Conservation (phyloP, 2,329 filamentous ascomycete species). For the Colletotrichum acutatum region DNA sequence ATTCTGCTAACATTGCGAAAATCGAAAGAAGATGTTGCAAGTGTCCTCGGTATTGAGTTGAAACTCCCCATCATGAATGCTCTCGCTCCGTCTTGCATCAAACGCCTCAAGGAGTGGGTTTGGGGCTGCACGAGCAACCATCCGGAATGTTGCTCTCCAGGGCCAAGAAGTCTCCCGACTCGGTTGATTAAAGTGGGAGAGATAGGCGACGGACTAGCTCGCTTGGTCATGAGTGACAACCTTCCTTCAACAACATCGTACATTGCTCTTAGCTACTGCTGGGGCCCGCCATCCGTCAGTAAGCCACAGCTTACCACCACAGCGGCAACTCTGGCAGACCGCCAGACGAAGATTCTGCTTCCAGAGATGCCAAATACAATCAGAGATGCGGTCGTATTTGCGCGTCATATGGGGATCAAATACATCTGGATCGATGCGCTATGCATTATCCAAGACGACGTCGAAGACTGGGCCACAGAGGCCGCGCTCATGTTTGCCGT, state of each 20-base stretch:
- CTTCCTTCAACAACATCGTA: not conserved
- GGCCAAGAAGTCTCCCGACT: not conserved
- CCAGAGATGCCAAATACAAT: not conserved
- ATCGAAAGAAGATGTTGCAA: not conserved
- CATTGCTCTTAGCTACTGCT: not conserved
- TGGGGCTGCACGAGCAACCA: not conserved
- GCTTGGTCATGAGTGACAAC: not conserved
- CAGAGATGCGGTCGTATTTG: not conserved
- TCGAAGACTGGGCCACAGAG: not conserved
- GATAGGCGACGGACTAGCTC: not conserved
- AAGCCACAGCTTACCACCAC: not conserved
- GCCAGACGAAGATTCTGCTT: not conserved
- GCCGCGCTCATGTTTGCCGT: not conserved
- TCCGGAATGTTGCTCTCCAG: not conserved
- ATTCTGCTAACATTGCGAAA: not conserved
- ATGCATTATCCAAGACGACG: not conserved
- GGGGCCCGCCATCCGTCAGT: not conserved
- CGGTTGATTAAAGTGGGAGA: not conserved
- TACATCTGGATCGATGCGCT: not conserved
- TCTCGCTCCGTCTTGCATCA: not conserved
- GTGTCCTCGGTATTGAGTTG: not conserved
- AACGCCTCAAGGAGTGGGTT: not conserved
- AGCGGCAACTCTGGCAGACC: not conserved
- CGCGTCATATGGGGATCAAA: not conserved
- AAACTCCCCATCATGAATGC: not conserved